Percentiles rank a stretch among this genome's conserved stretches.
phyloP scores from a whole-genome alignment of 169 alveolate species.

The Plasmodium billcollinsi region DNA sequence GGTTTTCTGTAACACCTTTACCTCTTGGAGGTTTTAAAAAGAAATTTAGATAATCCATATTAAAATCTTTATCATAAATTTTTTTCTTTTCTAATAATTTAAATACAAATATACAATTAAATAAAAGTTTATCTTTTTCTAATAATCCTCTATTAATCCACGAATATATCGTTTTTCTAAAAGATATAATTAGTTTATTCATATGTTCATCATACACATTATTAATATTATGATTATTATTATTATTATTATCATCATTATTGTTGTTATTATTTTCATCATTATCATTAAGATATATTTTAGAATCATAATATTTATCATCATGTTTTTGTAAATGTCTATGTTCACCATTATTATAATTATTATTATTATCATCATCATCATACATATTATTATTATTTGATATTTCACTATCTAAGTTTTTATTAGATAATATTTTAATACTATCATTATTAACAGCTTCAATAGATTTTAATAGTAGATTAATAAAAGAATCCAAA shows the following conservation, averaged over 20 bases:
- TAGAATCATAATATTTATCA: slow-evolving; percentile 10
- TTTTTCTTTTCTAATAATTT: slow-evolving; percentile 93
- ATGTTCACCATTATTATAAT: neutral
- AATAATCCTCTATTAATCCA: slow-evolving; percentile 97
- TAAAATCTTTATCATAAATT: slow-evolving; percentile 90
- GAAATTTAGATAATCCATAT: slow-evolving; percentile 91
- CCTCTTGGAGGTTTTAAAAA: slow-evolving; percentile 91
- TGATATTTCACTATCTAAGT: slow-evolving; percentile 78
- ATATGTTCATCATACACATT: slow-evolving; percentile 49
- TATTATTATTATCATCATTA: neutral
- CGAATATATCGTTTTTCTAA: slow-evolving; percentile 93
- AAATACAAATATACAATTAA: slow-evolving; percentile 94
- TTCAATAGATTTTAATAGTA: slow-evolving; percentile 89
- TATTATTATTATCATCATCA: slow-evolving; percentile 88
- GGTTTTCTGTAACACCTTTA: slow-evolving; percentile 92
- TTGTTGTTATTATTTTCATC: slow-evolving; percentile 14
- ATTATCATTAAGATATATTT: slow-evolving; percentile 12
- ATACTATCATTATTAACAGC: slow-evolving; percentile 80
- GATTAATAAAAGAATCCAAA: slow-evolving; percentile 93
- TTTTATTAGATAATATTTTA: slow-evolving; percentile 51
- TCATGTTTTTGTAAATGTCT: neutral
- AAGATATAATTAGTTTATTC: slow-evolving; percentile 87
- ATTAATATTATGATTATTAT: neutral
- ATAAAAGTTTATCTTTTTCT: slow-evolving; percentile 95
- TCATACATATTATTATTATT: slow-evolving; percentile 88